phyloP scores from a whole-genome alignment of 2,329 filamentous ascomycete species.

The Byssochlamys sp. region DNA sequence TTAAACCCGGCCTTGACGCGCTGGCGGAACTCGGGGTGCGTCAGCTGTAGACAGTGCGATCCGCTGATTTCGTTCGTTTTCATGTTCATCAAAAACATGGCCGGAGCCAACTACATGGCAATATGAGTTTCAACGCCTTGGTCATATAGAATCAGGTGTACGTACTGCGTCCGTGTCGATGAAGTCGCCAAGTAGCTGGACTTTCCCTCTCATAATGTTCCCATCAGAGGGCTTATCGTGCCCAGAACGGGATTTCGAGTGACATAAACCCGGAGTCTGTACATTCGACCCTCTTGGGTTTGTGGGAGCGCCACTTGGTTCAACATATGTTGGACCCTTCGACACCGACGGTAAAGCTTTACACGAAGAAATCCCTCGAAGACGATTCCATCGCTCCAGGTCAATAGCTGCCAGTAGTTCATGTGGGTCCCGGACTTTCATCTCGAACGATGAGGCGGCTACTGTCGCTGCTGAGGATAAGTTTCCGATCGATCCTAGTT shows the following conservation, averaged over 20 bases:
- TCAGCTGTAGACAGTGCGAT: conserved; percentile 33
- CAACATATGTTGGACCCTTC: conserved; percentile 3
- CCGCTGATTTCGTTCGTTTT: conserved; percentile 26
- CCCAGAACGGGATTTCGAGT: no score
- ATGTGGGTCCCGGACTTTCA: conserved; percentile 34
- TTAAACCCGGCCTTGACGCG: conserved; percentile 27
- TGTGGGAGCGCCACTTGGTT: conserved; percentile 1
- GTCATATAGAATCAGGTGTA: neutral
- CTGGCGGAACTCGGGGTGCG: conserved; percentile 32
- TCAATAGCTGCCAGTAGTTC: conserved; percentile 18
- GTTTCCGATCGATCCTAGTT: conserved; percentile 34
- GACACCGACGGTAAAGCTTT: no score
- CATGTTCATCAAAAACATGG: conserved; percentile 25
- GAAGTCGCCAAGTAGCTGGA: conserved; percentile 36
- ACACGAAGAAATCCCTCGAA: neutral
- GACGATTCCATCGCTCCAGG: conserved; percentile 10
- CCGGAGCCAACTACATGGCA: conserved; percentile 28
- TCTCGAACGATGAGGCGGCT: conserved; percentile 38
- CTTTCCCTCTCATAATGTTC: conserved; percentile 22
- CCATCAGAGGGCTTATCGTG: neutral
- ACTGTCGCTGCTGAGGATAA: conserved; percentile 39
- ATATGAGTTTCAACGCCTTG: neutral
- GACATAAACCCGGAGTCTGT: no score
- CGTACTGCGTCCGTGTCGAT: conserved; percentile 34
- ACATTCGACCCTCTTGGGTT: no score